Conservation (phyloP, 2,329 filamentous ascomycete species). For the Colletotrichum truncatum region DNA sequence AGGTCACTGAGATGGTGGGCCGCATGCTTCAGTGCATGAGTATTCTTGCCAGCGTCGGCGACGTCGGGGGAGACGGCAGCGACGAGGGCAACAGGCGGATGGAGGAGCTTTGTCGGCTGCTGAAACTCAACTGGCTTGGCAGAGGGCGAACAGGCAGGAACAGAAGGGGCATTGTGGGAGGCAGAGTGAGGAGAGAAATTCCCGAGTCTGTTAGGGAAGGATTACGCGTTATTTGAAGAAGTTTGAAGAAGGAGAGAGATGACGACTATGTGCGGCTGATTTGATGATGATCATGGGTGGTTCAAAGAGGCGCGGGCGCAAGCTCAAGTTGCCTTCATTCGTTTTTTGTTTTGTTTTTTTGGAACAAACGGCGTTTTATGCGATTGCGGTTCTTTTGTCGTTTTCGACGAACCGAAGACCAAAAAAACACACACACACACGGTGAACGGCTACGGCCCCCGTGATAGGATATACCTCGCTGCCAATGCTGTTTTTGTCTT, state of each 20-base stretch:
- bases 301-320: not conserved
- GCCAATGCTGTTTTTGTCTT: conserved; percentile 25
- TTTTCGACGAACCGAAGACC: not conserved
- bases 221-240: conserved; percentile 47
- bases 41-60: conserved; percentile 78
- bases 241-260: no score
- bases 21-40: conserved; percentile 97
- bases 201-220: conserved; percentile 40
- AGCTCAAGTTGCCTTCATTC: not conserved
- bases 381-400: not conserved
- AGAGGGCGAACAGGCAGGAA: conserved; percentile 90
- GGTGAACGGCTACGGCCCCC: conserved; percentile 22
- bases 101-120: conserved; percentile 82
- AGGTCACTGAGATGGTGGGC: conserved; percentile 93
- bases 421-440: conserved; percentile 2
- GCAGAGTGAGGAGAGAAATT: conserved; percentile 57
- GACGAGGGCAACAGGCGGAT: conserved; percentile 82
- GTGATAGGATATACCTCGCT: conserved; percentile 21
- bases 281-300: not conserved
- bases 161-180: conserved; percentile 87
- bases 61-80: conserved; percentile 54
- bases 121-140: conserved; percentile 98
- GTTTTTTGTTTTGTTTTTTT: not conserved
- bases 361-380: not conserved
- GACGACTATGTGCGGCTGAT: not conserved